Percentiles rank a stretch among this genome's conserved stretches.
These are phyloP conservation scores for Sarocladium kiliense DNA, from an alignment of 2,329 filamentous ascomycete species.

Conservation along the genomic window DNA sequence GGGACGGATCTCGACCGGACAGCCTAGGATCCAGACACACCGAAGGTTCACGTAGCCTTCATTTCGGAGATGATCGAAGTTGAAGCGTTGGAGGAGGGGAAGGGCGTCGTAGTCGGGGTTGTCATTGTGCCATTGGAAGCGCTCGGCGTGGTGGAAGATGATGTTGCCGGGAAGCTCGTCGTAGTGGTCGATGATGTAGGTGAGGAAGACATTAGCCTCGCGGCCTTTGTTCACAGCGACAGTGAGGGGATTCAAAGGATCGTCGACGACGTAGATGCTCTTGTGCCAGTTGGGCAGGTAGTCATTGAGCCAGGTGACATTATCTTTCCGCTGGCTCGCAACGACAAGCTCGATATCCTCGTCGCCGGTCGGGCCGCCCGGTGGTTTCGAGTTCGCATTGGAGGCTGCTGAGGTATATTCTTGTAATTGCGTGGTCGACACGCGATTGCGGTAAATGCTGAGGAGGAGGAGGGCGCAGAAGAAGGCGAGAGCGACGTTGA, in stretches of 20 bases:
- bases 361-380: constrained; percentile 15
- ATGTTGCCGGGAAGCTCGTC: constrained; percentile 36
- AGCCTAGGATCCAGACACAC: constrained; percentile 54
- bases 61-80: constrained; percentile 42
- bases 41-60: constrained; percentile 57
- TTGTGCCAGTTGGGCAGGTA: constrained; percentile 42
- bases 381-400: not conserved
- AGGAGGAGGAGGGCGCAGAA: constrained; percentile 18
- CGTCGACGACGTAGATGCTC: constrained; percentile 51
- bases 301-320: constrained; percentile 34
- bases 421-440: not conserved
- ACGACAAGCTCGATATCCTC: constrained; percentile 27
- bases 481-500: constrained; percentile 17
- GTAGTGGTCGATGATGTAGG: constrained; percentile 44
- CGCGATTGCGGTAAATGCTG: not conserved
- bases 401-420: not conserved
- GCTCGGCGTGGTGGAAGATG: constrained; percentile 43
- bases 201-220: constrained; percentile 50
- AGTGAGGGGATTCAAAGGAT: constrained; percentile 38
- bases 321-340: constrained; percentile 26
- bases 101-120: constrained; percentile 50
- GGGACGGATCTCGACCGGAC: constrained; percentile 42
- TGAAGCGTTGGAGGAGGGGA: constrained; percentile 41
- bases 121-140: constrained; percentile 50
- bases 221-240: constrained; percentile 46